Evolutionary conservation across 495 filamentous ascomycete species (phyloP), one percentile per base, ranked within the genome.

Genomic region (Oidiodendron maius): DNA sequence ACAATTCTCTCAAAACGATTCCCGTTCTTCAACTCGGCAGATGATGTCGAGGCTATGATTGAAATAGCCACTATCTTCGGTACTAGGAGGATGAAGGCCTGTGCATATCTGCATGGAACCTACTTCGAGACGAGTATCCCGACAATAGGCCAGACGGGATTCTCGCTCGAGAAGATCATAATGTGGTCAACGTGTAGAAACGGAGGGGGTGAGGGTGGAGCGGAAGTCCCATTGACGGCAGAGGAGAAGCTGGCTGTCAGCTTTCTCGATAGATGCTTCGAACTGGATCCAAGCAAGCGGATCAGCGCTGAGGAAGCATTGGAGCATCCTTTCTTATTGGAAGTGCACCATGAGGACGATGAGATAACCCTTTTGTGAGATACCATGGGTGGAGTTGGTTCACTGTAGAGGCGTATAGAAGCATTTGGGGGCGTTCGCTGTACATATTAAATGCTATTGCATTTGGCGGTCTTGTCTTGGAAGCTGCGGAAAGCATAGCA

Each of bases 11-110:
- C 87, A 12, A 82, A 81, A 43, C 84, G 93, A 5, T 98, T 98
- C 56, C 93, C 93, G 34, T 98, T 98, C 70, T 98, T 98, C 75
- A 95, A 98, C 68, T 91, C 86, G 30, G 83, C 89, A 11, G 93
- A 98, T 61, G 93, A 98, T 54, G 80, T 98, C 41, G 93, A 98
- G 58, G 93, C 94, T 22, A 85, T 95, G 76, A 89, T 98, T 47
- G 93, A 98, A 63, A 93, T 98, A 53, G 84, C 91, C 15, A 93
- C 89, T 44, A 94, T 97, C 38, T 96, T 96, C 63, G 93, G 93
- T n/a, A 76, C 72, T 13, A 75, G 73, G 54, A 76, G 80, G 37
- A 96, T 98, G 93, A 85, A 83, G 52, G 60, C 74, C 12, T 83
- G 82, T n/a, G 89, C 88, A 0, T 72, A 81, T 22, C 71, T 95